phyloP scores from a whole-genome alignment of 257 asterid species.

The Orobanche coerulescens region DNA sequence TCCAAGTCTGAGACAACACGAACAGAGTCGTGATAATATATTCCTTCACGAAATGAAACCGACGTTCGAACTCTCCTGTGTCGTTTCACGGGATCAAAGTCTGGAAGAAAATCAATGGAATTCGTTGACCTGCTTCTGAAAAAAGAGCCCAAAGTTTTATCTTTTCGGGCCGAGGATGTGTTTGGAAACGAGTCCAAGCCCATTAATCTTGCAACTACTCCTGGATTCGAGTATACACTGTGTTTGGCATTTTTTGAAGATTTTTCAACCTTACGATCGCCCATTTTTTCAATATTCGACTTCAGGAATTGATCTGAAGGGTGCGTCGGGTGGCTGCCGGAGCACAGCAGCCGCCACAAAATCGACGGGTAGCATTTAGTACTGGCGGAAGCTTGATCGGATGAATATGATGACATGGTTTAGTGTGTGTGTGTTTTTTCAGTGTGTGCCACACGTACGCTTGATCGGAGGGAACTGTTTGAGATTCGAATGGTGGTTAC shows the following conservation, averaged over 20 bases:
- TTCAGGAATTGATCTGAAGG: constrained; percentile 38
- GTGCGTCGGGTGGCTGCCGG: constrained; percentile 46
- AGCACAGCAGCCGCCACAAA: constrained; percentile 30
- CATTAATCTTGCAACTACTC: constrained; percentile 60
- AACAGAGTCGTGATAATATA: constrained; percentile 7
- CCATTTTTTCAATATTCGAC: no score
- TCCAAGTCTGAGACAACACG: constrained; percentile 18
- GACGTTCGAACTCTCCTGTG: constrained; percentile 52
- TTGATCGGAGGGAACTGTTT: no score
- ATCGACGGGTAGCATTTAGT: constrained; percentile 33
- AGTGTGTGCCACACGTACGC: not conserved
- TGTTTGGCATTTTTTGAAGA: not conserved
- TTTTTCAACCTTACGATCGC: not conserved
- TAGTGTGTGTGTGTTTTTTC: not conserved
- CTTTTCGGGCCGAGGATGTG: not conserved
- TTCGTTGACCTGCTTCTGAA: constrained; percentile 49
- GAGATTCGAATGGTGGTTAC: no score
- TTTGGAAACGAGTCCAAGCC: constrained; percentile 51
- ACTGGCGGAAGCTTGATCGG: constrained; percentile 6
- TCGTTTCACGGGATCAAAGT: constrained; percentile 26
- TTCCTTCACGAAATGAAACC: constrained; percentile 34
- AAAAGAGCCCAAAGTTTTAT: constrained; percentile 32
- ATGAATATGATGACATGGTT: constrained; percentile 15
- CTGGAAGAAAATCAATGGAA: constrained; percentile 40
- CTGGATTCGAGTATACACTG: constrained; percentile 25